A percentile compares a stretch with the other conserved stretches of the same genome.
Conservation (phyloP, 2,329 filamentous ascomycete species). For the Lachnellula subtilissima region DNA sequence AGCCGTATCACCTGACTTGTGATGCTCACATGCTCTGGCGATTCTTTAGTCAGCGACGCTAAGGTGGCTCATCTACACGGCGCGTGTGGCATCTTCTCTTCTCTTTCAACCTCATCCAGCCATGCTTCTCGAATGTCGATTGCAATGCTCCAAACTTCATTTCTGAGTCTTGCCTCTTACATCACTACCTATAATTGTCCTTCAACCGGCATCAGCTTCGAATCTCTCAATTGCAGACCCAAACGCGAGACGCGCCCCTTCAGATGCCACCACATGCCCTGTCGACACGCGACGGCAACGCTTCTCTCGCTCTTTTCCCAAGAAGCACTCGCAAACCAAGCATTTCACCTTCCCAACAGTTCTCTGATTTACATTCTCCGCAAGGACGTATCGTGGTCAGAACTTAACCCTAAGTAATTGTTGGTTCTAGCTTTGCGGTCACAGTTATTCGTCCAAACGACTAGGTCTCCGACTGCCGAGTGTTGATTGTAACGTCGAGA, state of each 20-base stretch:
- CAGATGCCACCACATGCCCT: slow-evolving; percentile 20
- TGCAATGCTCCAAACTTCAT: slow-evolving; percentile 18
- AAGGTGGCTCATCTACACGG: not conserved
- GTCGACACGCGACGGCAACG: slow-evolving; percentile 25
- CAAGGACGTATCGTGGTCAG: slow-evolving; percentile 67
- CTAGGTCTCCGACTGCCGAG: slow-evolving; percentile 43
- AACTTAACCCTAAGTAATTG: slow-evolving; percentile 93
- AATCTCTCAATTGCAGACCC: slow-evolving; percentile 21
- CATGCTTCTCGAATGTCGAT: slow-evolving; percentile 23
- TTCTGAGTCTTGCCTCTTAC: slow-evolving; percentile 1
- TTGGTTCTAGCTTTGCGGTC: slow-evolving; percentile 74
- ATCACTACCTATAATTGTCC: slow-evolving; percentile 12
- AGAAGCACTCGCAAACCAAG: slow-evolving; percentile 41
- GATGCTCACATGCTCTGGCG: slow-evolving; percentile 8
- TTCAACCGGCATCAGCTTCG: slow-evolving; percentile 15
- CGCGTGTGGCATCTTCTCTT: slow-evolving; percentile 6
- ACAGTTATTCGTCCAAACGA: slow-evolving; percentile 66
- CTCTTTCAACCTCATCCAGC: slow-evolving; percentile 10
- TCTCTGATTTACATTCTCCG: slow-evolving; percentile 69
- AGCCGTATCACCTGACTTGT: not conserved
- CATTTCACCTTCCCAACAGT: slow-evolving; percentile 77
- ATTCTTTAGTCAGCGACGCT: not conserved
- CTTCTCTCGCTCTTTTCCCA: slow-evolving; percentile 41
- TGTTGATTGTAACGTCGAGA: slow-evolving; percentile 31
- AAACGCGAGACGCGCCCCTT: slow-evolving; percentile 19